Base-by-base conservation (phyloP, 2,329 filamentous ascomycete species). In the Sporothrix inflata region DNA sequence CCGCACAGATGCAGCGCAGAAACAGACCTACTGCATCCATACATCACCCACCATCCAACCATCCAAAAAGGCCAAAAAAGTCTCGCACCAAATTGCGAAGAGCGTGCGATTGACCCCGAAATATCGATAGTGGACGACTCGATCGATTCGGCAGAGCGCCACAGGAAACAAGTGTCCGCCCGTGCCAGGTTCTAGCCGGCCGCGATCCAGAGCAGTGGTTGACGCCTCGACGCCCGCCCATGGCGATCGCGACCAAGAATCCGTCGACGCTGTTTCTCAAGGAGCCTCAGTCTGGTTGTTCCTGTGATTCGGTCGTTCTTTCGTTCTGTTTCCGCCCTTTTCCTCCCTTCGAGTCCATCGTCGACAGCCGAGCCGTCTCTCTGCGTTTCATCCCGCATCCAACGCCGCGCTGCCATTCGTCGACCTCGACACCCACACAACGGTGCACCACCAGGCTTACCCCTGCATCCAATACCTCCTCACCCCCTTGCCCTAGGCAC, bases 401-500 rank as follows among this genome's bases (percentile, higher is more conserved):
- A 66, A 65, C 45, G 34, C 57, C 45, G 30, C 34, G 24, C 66
- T 70, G 5, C 63, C 60, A 67, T 49, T 67, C 40, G 40, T 53
- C 61, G 30, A 45, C 51, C 21, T 57, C 24, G 9, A 42, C 57
- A 55, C 55, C 70, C 34, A 47, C 55, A 63, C 69, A 73, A 55
- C 70, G 30, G 38, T 65, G 47, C 45, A 27, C n/a, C 30, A 65
- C n/a, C 21, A 53, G 57, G 38, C 61, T 51, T 71, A 57, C 73
- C 73, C 73, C 73, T 74, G 73, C 73, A 73, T 73, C 65, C 71
- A 67, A 68, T 71, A 61, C 71, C 47, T 61, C 71, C 49, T 69
- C 71, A 24, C 34, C 73, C 71, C 73, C 71, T 74, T 67, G 65
- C 16, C 69, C 71, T 73, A 73, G 69, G 34, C 66, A 16, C 2